These are phyloP conservation scores for Fusarium domesticum DNA, from an alignment of 2,329 filamentous ascomycete genomes.

Conservation along the genomic window DNA sequence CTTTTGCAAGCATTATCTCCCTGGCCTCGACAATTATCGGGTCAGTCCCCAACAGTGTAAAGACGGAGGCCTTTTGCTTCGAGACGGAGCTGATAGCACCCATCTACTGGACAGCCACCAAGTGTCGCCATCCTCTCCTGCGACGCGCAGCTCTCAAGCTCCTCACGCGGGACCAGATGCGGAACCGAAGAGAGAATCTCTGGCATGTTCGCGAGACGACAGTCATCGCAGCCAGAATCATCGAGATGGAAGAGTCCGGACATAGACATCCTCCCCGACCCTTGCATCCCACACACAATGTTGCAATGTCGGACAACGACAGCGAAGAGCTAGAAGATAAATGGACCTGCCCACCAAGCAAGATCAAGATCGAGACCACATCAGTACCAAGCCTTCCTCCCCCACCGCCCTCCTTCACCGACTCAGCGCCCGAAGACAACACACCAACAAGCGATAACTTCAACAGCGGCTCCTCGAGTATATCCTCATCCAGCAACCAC, in stretches of 20 bases:
- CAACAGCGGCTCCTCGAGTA: neutral
- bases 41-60: conserved; percentile 8
- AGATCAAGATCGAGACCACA: conserved; percentile 12
- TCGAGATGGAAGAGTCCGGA: conserved; percentile 36
- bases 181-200: conserved; percentile 38
- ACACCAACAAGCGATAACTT: neutral
- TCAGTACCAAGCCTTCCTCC: conserved; percentile 10
- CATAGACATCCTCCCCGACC: neutral
- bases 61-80: conserved; percentile 37
- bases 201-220: conserved; percentile 37
- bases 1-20: conserved; percentile 39
- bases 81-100: conserved; percentile 43
- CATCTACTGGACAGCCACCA: conserved; percentile 40
- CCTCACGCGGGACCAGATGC: conserved; percentile 32
- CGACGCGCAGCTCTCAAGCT: conserved; percentile 39
- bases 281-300: neutral
- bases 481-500: conserved; percentile 4
- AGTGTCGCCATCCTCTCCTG: conserved; percentile 42
- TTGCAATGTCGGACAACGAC: neutral
- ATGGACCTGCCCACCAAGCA: neutral
- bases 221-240: conserved; percentile 34
- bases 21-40: conserved; percentile 32
- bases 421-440: conserved; percentile 11
- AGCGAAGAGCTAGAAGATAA: conserved; percentile 3
- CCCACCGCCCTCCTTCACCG: conserved; percentile 12